These are phyloP conservation scores for Cucurbita maxima DNA, from an alignment of 306 rosid species.

Conservation along the genomic window DNA sequence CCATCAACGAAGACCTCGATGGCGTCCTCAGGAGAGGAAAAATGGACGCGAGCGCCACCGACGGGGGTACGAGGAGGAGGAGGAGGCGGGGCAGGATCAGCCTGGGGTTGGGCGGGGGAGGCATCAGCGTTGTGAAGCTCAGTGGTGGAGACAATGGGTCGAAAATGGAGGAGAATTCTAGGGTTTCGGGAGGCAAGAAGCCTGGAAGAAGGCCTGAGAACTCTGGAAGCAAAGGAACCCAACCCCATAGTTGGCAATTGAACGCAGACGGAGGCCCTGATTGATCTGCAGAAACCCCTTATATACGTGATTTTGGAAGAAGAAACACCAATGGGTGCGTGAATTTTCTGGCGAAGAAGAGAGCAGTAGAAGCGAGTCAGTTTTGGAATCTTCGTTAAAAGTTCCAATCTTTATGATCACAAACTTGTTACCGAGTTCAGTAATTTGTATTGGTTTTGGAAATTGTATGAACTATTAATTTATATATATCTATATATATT, in stretches of 20 bases:
- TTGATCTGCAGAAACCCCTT: not conserved
- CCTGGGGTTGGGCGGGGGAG: slow-evolving; percentile 39
- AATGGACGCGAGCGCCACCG: slow-evolving; percentile 67
- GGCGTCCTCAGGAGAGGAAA: slow-evolving; percentile 66
- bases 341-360: too few relatives aligned
- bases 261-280: not conserved
- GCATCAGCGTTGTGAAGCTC: slow-evolving; percentile 62
- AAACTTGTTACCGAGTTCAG: too few relatives aligned
- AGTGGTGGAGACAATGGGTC: slow-evolving; percentile 61
- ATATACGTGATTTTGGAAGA: not conserved
- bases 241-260: slow-evolving; percentile 43
- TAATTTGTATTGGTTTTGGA: not conserved
- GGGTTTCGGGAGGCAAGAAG: slow-evolving; percentile 36
- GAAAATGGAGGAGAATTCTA: slow-evolving; percentile 21
- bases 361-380: not conserved
- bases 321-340: not conserved
- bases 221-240: slow-evolving; percentile 63
- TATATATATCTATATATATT: too few relatives aligned
- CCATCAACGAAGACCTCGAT: slow-evolving; percentile 93
- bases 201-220: slow-evolving; percentile 46
- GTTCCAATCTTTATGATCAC: not conserved
- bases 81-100: slow-evolving; percentile 25
- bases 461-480: too few relatives aligned
- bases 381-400: not conserved
- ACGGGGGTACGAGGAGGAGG: slow-evolving; percentile 44